These are phyloP conservation scores for Pulveroboletus sp. DNA, from an alignment of 768 basidiomycete genomes.

Conservation along the genomic window DNA sequence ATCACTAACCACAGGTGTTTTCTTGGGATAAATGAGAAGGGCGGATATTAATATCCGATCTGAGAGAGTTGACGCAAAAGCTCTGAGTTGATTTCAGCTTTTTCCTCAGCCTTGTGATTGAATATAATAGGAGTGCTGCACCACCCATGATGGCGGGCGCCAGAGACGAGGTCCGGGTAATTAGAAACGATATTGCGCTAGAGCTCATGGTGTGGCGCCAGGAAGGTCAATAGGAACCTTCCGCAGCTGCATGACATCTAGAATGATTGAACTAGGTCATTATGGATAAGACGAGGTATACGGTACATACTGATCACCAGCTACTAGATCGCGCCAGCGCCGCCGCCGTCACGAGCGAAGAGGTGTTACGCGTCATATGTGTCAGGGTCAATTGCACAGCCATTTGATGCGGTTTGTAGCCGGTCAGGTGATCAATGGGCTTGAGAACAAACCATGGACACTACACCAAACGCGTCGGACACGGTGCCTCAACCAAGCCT, in stretches of 20 bases:
- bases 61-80: too few species aligned
- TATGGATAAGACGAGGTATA: background rate
- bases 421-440: background rate
- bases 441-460: background rate
- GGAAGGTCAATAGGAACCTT: background rate
- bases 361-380: background rate
- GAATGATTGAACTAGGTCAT: background rate
- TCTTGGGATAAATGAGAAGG: too few species aligned
- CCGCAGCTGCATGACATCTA: background rate
- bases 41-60: too few species aligned
- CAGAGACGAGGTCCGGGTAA: too few species aligned
- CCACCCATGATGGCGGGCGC: too few species aligned
- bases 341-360: slow-evolving; percentile 4
- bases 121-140: too few species aligned
- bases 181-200: background rate
- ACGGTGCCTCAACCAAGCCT: slow-evolving; percentile 24
- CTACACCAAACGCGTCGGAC: slow-evolving; percentile 1
- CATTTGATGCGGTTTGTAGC: slow-evolving; percentile 1
- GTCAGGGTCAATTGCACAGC: slow-evolving; percentile 15
- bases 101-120: too few species aligned
- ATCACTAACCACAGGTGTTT: too few species aligned
- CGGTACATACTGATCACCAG: background rate
- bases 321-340: background rate
- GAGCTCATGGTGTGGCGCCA: slow-evolving; percentile 12
- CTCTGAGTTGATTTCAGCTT: too few species aligned